Base-by-base conservation (phyloP, 2,329 filamentous ascomycete species). In the Pseudophaeomoniella oleicola region DNA sequence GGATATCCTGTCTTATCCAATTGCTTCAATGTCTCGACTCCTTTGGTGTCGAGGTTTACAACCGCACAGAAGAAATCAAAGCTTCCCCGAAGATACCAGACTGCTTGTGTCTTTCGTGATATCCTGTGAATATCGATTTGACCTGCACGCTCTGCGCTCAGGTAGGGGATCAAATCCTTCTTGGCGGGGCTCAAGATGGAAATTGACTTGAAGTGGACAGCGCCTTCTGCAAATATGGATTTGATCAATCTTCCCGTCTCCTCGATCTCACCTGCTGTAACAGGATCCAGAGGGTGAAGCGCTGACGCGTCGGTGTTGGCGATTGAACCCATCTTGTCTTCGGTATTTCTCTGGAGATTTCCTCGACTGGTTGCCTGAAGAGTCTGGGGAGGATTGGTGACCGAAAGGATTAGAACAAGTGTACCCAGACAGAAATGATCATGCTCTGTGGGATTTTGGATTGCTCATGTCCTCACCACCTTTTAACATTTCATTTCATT, bases 141-240 rank as follows among this genome's bases (percentile, higher is more conserved):
- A 0, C 50, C 52, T 3, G 49, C 48, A 39, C 64, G 60, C 34
- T 69, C 62, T 37, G 32, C 49, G 4, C 66, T 60, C 0, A 73
- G 53, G 37, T 59, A 72, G 0, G 37, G 38, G 4, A 65, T 42
- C 55, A 72, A 58, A 12, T 58, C 51, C n/a, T 52, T 47, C 49
- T 73, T 74, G 1, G 54, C 50, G 0, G 68, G 69, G 41, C 73
- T 69, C 11, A 50, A 49, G 6, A 73, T 56, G 0, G 64, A 67
- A 41, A 71, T 64, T 37, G 66, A 60, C 3, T 67, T 60, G 44
- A 72, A 73, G 38, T 60, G 31, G 32, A 35, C 19, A n/a, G 5
- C 10, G 11, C 14, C 4, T 18, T 17, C 15, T 15, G 16, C 11
- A 15, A 9, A 17, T 3, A 4, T 13, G n/a, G 35, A 18, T 4